phyloP scores from a whole-genome alignment of 2,329 filamentous ascomycete species.

The Rhynchosporium secalis region DNA sequence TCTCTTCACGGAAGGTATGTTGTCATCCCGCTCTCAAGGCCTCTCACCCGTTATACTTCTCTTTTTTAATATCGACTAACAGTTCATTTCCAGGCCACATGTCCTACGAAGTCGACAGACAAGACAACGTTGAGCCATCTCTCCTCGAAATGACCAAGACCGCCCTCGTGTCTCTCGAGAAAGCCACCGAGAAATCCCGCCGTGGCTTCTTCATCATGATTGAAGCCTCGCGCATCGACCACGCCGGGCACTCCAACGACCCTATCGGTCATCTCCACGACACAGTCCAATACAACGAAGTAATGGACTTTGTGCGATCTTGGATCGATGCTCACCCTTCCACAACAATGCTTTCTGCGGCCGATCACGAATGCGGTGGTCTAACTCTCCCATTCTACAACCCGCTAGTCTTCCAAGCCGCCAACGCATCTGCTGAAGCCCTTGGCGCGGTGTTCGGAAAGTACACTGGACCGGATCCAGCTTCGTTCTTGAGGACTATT shows the following conservation, averaged over 20 bases:
- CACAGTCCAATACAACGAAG: constrained; percentile 14
- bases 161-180: constrained; percentile 9
- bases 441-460: neutral
- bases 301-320: constrained; percentile 9
- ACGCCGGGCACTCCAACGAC: constrained; percentile 12
- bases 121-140: neutral
- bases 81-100: constrained; percentile 6
- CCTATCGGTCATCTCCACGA: constrained; percentile 16
- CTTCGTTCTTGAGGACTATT: constrained; percentile 3
- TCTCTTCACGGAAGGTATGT: constrained; percentile 8
- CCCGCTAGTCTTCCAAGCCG: constrained; percentile 4
- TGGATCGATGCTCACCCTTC: constrained; percentile 12
- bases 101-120: constrained; percentile 15
- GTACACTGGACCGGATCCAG: neutral
- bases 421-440: neutral
- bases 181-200: constrained; percentile 1
- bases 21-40: too few relatives aligned
- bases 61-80: too few relatives aligned
- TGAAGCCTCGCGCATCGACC: constrained; percentile 17
- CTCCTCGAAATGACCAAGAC: constrained; percentile 14
- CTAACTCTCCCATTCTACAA: constrained; percentile 11
- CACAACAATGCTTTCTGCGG: constrained; percentile 11
- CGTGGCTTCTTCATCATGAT: constrained; percentile 16
- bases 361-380: constrained; percentile 12
- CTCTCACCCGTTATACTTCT: too few relatives aligned